A percentile compares a stretch with the other conserved stretches of the same genome.
phyloP scores from a whole-genome alignment of 306 rosid genomes.

The Cucurbita ficifolia region DNA sequence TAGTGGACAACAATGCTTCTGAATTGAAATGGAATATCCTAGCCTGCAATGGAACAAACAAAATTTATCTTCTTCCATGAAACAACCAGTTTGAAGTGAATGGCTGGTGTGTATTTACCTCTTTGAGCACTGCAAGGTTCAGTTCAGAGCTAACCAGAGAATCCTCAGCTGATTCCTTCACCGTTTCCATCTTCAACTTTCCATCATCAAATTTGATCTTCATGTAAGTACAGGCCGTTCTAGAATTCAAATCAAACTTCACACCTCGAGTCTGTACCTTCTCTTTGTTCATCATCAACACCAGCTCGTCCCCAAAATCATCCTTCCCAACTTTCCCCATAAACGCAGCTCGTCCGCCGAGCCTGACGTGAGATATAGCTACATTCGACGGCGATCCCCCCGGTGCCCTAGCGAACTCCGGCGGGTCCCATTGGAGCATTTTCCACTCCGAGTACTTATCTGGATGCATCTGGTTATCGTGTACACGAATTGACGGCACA shows the following conservation, averaged over 20 bases:
- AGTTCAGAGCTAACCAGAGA: slow-evolving; percentile 43
- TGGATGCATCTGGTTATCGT: slow-evolving; percentile 56
- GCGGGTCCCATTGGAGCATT: slow-evolving; percentile 96
- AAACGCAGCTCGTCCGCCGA: slow-evolving; percentile 80
- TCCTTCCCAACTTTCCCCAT: slow-evolving; percentile 79
- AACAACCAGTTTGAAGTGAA: not conserved
- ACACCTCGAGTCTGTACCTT: slow-evolving; percentile 73
- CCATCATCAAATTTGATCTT: slow-evolving; percentile 52
- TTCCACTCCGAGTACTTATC: slow-evolving; percentile 85
- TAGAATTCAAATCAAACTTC: slow-evolving; percentile 27
- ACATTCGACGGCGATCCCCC: slow-evolving; percentile 74
- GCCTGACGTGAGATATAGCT: slow-evolving; percentile 78
- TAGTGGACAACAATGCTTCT: slow-evolving; percentile 29
- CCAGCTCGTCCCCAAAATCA: slow-evolving; percentile 51
- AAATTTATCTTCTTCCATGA: not conserved
- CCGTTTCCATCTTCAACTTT: slow-evolving; percentile 46
- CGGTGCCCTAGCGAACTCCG: slow-evolving; percentile 73
- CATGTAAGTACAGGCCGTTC: slow-evolving; percentile 47
- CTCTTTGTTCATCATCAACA: slow-evolving; percentile 64
- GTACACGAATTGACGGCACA: slow-evolving; percentile 69
- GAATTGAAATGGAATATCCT: slow-evolving; percentile 49
- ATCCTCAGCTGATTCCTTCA: slow-evolving; percentile 50
- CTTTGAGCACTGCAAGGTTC: slow-evolving; percentile 70
- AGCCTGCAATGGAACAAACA: slow-evolving; percentile 21
- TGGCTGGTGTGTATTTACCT: slow-evolving; percentile 22